A percentile compares a stretch with the other conserved stretches of the same genome.
These are phyloP conservation scores for Knufia fluminis DNA, from an alignment of 2,329 filamentous ascomycete genomes.

Conservation along the genomic window DNA sequence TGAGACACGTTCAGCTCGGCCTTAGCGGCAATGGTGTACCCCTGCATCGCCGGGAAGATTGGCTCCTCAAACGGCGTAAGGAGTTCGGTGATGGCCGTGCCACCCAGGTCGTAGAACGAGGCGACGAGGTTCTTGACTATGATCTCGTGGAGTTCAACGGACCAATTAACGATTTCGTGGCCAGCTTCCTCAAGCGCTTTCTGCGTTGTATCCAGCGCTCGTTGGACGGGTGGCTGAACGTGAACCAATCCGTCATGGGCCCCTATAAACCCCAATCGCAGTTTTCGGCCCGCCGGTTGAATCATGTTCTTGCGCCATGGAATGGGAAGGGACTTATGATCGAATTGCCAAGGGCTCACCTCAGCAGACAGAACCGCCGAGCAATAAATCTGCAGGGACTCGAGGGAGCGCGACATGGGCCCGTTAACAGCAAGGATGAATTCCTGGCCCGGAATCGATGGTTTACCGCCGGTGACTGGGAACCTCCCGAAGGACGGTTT, in stretches of 20 bases:
- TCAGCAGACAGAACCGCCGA: conserved; percentile 27
- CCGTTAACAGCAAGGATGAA: conserved; percentile 32
- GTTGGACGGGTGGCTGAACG: conserved; percentile 31
- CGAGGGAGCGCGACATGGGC: conserved; percentile 30
- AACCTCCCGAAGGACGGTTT: conserved; percentile 34
- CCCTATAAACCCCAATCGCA: conserved; percentile 31
- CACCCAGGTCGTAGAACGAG: conserved; percentile 22
- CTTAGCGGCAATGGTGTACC: conserved; percentile 18
- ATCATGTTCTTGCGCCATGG: conserved; percentile 30
- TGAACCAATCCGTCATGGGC: conserved; percentile 29
- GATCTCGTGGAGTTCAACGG: conserved; percentile 27
- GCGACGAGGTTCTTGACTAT: conserved; percentile 26
- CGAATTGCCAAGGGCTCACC: conserved; percentile 29
- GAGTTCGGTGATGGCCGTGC: conserved; percentile 22
- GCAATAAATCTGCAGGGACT: conserved; percentile 29
- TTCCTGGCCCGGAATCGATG: conserved; percentile 32
- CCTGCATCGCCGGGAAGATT: conserved; percentile 22
- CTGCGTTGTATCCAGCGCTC: conserved; percentile 28
- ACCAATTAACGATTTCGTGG: conserved; percentile 30
- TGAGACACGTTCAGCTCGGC: conserved; percentile 24
- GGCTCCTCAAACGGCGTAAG: conserved; percentile 24
- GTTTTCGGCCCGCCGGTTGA: conserved; percentile 28
- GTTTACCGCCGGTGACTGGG: conserved; percentile 29
- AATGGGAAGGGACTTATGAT: conserved; percentile 32
- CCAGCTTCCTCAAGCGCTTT: conserved; percentile 28